Evolutionary conservation across 768 basidiomycete genomes (phyloP).

Genomic region (Collybia mongolica): DNA sequence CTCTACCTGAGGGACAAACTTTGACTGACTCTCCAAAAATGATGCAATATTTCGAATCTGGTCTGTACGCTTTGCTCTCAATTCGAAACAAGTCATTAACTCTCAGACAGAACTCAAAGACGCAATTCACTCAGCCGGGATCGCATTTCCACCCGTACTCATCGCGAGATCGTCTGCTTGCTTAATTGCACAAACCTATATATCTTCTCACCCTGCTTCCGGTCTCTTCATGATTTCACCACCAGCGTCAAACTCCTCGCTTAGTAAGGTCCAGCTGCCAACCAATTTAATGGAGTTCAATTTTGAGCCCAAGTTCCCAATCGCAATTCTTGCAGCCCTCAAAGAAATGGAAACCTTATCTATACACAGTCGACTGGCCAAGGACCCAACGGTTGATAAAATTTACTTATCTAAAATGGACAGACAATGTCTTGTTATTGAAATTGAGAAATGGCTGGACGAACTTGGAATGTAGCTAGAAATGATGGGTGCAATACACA

Average conservation of each 20-base stretch:
- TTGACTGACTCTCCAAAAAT: conserved; percentile 24
- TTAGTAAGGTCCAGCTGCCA: conserved; percentile 28
- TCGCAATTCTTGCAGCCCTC: conserved; percentile 45
- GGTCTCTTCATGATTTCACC: conserved; percentile 64
- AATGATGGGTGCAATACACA: too few species aligned
- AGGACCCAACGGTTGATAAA: conserved; percentile 36
- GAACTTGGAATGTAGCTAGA: conserved; percentile 45
- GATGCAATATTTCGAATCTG: conserved; percentile 38
- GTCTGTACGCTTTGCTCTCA: conserved; percentile 22
- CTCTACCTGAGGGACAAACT: conserved; percentile 17
- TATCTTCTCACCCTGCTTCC: conserved; percentile 64
- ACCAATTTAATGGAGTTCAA: conserved; percentile 48
- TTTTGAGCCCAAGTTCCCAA: conserved; percentile 62
- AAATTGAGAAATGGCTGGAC: conserved; percentile 55
- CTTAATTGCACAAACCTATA: conserved; percentile 64
- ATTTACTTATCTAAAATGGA: conserved; percentile 32
- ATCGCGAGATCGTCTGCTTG: conserved; percentile 47
- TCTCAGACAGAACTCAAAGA: conserved; percentile 36
- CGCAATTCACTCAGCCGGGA: conserved; percentile 38
- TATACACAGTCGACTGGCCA: conserved; percentile 38
- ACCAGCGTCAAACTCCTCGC: conserved; percentile 38
- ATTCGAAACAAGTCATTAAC: not conserved
- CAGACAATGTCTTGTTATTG: conserved; percentile 34
- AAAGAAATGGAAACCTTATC: conserved; percentile 31
- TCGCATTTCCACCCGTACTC: conserved; percentile 59